Percentiles rank a stretch among this genome's conserved stretches.
phyloP scores from a whole-genome alignment of 1,284 basidiomycete species.

The Leccinum insigne region DNA sequence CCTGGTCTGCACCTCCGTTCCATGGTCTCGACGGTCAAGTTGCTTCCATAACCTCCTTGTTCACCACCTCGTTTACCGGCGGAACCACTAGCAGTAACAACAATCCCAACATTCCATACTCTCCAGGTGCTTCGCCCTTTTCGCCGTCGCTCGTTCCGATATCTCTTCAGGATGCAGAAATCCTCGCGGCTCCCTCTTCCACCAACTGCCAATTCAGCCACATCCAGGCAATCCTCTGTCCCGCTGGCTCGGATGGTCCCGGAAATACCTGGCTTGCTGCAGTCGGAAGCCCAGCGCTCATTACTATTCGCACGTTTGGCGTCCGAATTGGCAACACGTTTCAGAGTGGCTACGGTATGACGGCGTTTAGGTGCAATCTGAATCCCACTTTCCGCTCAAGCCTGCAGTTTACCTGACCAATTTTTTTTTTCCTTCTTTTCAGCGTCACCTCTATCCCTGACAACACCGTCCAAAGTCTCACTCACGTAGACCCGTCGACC shows the following conservation, averaged over 20 bases:
- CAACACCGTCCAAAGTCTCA: conserved; percentile 76
- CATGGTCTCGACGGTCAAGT: conserved; percentile 77
- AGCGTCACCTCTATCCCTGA: conserved; percentile 89
- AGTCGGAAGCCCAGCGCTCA: conserved; percentile 66
- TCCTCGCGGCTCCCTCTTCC: conserved; percentile 75
- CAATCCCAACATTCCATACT: conserved; percentile 77
- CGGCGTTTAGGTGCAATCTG: conserved; percentile 72
- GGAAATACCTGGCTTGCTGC: conserved; percentile 85
- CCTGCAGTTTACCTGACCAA: conserved; percentile 3
- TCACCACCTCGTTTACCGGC: conserved; percentile 72
- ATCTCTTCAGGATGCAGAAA: conserved; percentile 65
- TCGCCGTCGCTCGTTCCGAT: conserved; percentile 92
- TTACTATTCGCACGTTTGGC: conserved; percentile 82
- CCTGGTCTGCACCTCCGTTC: conserved; percentile 83
- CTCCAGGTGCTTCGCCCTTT: conserved; percentile 78
- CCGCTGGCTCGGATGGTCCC: conserved; percentile 74
- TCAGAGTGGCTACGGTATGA: conserved; percentile 77
- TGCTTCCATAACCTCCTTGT: conserved; percentile 78
- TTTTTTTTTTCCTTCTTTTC: conserved; percentile 12
- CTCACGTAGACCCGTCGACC: conserved; percentile 76
- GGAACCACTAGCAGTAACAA: conserved; percentile 60
- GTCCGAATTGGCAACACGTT: conserved; percentile 93
- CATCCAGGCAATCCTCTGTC: conserved; percentile 82
- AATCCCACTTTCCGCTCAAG: background rate
- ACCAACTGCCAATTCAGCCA: conserved; percentile 63